Base-by-base conservation (phyloP, 306 rosid species). In the Mimosa pudica region DNA sequence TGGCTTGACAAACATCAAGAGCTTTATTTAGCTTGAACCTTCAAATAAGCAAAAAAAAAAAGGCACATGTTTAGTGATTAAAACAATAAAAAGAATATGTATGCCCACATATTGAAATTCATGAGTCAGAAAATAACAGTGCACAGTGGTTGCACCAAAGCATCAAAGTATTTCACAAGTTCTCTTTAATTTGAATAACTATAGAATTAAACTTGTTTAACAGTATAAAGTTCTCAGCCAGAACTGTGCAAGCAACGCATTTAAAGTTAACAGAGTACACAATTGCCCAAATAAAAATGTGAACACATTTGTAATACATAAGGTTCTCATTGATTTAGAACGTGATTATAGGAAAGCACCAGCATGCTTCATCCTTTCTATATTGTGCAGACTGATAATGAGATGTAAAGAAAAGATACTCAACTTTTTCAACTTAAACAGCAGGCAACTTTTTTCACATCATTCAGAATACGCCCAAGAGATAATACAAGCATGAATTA, bases 21-120 rank as follows among this genome's bases (percentile, higher is more conserved):
- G 82, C 85, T 83, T 83, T 87, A 62, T 77, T 75, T 68, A 12
- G 49, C 74, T 79, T 86, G 81, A 76, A 78, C 86, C 94, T 94
- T 85, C 83, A 84, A 80, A 73, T 62, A 78, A 82, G 73, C 73
- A 68, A 30, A 48, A 3, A 80, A 24, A 24, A 24, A 24, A 24
- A 24, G 30, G 30, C 54, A 66, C 78, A 77, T 42, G 74, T 77
- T 79, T 78, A 86, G 78, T n/a, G 51, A 76, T 79, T 32, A 54
- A 42, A 83, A 45, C 66, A 60, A 76, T 57, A 65, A 76, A 75
- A 79, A 58, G 75, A 67, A 55, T 7, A 77, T 8, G 76, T 33
- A 62, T 42, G 74, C 70, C 80, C 0, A 45, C 33, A 73, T 73
- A 74, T 46, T 54, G 14, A 76, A 77, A 86, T 30, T 75, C 73